Percentiles rank a stretch among this genome's conserved stretches.
phyloP scores from a whole-genome alignment of 2,329 filamentous ascomycete species.

The Neophaeococcomyces aloes region DNA sequence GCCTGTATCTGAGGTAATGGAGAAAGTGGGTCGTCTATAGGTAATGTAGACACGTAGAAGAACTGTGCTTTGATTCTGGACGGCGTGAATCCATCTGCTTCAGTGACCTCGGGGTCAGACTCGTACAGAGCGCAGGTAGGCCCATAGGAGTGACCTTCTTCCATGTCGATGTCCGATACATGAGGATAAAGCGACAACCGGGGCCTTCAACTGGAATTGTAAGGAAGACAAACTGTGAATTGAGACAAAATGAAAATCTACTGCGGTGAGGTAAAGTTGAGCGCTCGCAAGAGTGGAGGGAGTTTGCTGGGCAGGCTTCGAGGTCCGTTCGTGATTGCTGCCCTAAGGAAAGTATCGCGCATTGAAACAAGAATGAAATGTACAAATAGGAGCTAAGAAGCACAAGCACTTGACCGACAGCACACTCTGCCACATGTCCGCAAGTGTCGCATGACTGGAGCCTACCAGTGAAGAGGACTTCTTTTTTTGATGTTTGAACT shows the following conservation, averaged over 20 bases:
- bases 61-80: constrained; percentile 57
- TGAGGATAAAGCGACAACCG: constrained; percentile 7
- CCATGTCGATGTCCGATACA: constrained; percentile 24
- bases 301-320: neutral
- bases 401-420: neutral
- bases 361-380: neutral
- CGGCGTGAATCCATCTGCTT: constrained; percentile 38
- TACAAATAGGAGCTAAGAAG: neutral
- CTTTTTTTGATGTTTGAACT: neutral
- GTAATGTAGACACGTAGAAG: constrained; percentile 72
- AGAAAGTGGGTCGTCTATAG: constrained; percentile 82
- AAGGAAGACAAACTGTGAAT: neutral
- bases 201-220: neutral
- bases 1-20: constrained; percentile 48
- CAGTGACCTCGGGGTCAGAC: constrained; percentile 19
- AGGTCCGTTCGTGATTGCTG: neutral
- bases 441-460: constrained; percentile 7
- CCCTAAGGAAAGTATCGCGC: neutral
- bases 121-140: constrained; percentile 44
- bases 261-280: constrained; percentile 2
- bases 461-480: neutral
- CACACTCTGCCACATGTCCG: constrained; percentile 3
- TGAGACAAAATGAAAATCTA: neutral
- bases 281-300: neutral
- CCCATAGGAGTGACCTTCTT: constrained; percentile 48